Percentiles rank a stretch among this genome's conserved stretches.
These are phyloP conservation scores for Penicillium polonicum DNA, from an alignment of 2,329 filamentous ascomycete species.

Conservation along the genomic window DNA sequence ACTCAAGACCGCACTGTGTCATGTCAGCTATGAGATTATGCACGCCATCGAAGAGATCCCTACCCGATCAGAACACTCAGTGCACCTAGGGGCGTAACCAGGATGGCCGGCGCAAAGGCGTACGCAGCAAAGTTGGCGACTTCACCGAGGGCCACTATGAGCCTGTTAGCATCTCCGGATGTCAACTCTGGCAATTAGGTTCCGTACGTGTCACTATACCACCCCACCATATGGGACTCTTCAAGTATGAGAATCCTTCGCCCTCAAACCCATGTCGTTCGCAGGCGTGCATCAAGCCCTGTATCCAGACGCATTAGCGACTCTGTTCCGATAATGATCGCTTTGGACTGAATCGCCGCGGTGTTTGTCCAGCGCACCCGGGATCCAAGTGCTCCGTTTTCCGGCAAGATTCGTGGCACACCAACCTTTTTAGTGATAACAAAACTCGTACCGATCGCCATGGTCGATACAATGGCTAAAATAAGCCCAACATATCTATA, in stretches of 20 bases:
- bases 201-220: conserved; percentile 81
- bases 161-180: conserved; percentile 24
- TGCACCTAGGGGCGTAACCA: conserved; percentile 92
- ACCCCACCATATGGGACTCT: conserved; percentile 95
- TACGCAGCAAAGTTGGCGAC: conserved; percentile 97
- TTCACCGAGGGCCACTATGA: conserved; percentile 82
- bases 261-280: conserved; percentile 94
- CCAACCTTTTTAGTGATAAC: conserved; percentile 97
- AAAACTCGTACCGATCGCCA: conserved; percentile 71
- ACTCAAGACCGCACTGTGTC: conserved; percentile 75
- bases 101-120: conserved; percentile 96
- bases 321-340: not conserved
- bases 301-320: conserved; percentile 20
- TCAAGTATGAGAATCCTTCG: conserved; percentile 90
- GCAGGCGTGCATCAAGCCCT: conserved; percentile 88
- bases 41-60: conserved; percentile 21
- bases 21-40: conserved; percentile 22
- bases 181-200: conserved; percentile 12
- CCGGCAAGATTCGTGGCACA: conserved; percentile 11
- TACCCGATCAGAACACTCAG: conserved; percentile 87
- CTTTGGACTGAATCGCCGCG: not conserved
- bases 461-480: conserved; percentile 49
- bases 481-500: conserved; percentile 48
- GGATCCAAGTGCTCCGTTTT: not conserved
- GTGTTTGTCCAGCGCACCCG: not conserved